A percentile compares a stretch with the other conserved stretches of the same genome.
Conservation (phyloP, 257 asterid species). For the Coffea canephora region DNA sequence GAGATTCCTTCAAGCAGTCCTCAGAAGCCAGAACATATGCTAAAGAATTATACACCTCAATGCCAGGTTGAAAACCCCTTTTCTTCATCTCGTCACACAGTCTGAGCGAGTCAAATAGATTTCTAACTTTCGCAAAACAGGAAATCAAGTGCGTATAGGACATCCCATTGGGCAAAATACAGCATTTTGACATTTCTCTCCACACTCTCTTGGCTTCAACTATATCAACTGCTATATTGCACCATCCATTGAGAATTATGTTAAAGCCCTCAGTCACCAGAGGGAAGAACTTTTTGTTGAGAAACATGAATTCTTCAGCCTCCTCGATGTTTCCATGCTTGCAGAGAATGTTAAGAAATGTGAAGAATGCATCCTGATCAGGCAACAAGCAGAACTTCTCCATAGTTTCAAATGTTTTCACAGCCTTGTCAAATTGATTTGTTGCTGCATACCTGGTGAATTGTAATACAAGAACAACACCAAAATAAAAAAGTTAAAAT, state of each 20-base stretch:
- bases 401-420: constrained; percentile 68
- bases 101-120: constrained; percentile 76
- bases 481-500: not conserved
- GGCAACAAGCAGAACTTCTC: constrained; percentile 73
- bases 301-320: constrained; percentile 83
- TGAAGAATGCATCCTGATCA: constrained; percentile 57
- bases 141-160: constrained; percentile 78
- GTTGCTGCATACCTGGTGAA: constrained; percentile 69
- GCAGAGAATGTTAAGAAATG: constrained; percentile 66
- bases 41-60: constrained; percentile 73
- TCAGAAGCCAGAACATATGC: constrained; percentile 55
- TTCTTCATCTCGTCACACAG: constrained; percentile 87
- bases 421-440: constrained; percentile 60
- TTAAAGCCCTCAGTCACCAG: constrained; percentile 72
- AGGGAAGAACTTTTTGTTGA: constrained; percentile 80
- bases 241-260: constrained; percentile 87
- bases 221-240: constrained; percentile 59
- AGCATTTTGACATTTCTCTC: constrained; percentile 90
- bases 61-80: constrained; percentile 69
- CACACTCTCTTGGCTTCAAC: constrained; percentile 84
- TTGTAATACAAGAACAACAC: constrained; percentile 14
- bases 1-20: constrained; percentile 75
- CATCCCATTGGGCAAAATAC: constrained; percentile 63
- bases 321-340: constrained; percentile 83
- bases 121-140: constrained; percentile 64